phyloP scores from a whole-genome alignment of 768 basidiomycete genomes.

The Dendrothele bispora region DNA sequence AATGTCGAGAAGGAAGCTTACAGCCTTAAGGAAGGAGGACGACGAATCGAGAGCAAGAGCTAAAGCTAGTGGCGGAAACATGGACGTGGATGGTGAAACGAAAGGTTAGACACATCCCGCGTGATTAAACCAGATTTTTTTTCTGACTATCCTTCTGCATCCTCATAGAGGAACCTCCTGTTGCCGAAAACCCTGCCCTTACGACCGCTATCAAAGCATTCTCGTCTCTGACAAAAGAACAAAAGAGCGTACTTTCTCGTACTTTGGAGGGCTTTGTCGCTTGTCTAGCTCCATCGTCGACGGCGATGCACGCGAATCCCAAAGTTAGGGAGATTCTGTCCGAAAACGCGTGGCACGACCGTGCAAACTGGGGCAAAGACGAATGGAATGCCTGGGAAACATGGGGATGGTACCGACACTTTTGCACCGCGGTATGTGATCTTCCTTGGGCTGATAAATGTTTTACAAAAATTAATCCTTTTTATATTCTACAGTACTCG shows the following conservation, averaged over 20 bases:
- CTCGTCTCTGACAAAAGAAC: conserved; percentile 70
- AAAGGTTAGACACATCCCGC: too few relatives aligned
- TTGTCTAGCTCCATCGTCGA: conserved; percentile 48
- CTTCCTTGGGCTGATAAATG: not conserved
- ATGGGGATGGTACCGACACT: conserved; percentile 91
- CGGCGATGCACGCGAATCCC: conserved; percentile 47
- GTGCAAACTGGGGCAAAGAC: conserved; percentile 65
- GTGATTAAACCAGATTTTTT: too few relatives aligned
- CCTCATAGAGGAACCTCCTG: conserved; percentile 41
- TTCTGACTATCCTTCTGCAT: not conserved
- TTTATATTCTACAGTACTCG: conserved; percentile 54
- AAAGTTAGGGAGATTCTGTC: conserved; percentile 57
- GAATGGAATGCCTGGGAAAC: conserved; percentile 88
- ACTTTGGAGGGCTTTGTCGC: conserved; percentile 76
- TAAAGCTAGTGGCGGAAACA: conserved; percentile 54
- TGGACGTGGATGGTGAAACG: conserved; percentile 56
- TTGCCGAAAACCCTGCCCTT: conserved; percentile 66
- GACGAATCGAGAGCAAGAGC: conserved; percentile 80
- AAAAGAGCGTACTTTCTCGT: conserved; percentile 70
- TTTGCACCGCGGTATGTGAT: conserved; percentile 70
- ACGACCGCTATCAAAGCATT: conserved; percentile 74
- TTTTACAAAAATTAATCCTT: not conserved
- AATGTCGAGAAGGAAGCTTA: conserved; percentile 73
- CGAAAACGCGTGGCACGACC: conserved; percentile 69
- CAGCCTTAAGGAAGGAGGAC: conserved; percentile 79